Conservation (phyloP, 164 flowering plant species). For the Stephania cephalantha region DNA sequence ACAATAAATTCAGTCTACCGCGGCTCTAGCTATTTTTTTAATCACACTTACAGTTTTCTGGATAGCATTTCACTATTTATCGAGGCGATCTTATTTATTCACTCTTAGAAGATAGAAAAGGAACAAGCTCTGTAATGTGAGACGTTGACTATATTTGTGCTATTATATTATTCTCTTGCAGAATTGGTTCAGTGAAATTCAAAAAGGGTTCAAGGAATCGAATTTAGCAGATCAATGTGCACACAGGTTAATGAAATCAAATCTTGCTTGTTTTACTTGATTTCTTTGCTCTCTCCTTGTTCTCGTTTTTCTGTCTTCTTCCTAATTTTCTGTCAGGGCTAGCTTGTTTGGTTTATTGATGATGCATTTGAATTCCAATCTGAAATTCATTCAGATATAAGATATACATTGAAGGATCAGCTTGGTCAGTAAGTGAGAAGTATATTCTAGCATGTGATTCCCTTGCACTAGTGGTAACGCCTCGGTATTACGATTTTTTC, state of each 20-base stretch:
- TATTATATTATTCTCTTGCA: conserved; percentile 10
- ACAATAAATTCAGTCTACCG: background rate
- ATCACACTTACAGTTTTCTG: background rate
- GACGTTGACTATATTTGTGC: background rate
- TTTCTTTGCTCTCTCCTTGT: background rate
- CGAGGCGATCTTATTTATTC: no score
- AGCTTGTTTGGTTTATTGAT: background rate
- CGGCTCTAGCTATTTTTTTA: background rate
- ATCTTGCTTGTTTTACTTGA: background rate
- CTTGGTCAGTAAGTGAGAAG: conserved; percentile 76
- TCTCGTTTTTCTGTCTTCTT: background rate
- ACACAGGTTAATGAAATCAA: conserved; percentile 30
- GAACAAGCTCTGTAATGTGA: background rate
- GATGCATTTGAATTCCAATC: background rate
- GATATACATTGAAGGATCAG: conserved; percentile 57
- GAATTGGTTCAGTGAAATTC: conserved; percentile 48
- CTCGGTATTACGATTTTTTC: conserved; percentile 58
- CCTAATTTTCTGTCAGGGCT: background rate
- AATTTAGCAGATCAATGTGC: conserved; percentile 53
- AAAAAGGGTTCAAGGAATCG: conserved; percentile 37
- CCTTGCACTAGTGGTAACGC: conserved; percentile 36
- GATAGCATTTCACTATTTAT: no score
- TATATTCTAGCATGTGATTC: conserved; percentile 67
- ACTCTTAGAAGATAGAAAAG: no score
- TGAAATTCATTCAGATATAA: conserved; percentile 36